Conservation (phyloP, 805 yeast genomes). For the Saitoella complicata region DNA sequence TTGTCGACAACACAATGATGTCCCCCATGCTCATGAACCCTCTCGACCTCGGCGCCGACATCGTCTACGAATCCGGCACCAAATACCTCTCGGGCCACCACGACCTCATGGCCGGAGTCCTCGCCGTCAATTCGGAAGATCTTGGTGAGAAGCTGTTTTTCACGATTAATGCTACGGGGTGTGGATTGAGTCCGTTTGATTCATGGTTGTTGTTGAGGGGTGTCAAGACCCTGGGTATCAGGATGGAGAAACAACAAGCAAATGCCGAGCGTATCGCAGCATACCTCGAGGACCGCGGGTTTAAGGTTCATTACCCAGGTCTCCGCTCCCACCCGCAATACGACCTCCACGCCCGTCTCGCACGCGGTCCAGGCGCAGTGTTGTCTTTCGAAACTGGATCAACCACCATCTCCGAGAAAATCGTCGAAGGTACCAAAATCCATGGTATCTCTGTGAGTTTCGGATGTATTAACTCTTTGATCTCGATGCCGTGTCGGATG, state of each 20-base stretch:
- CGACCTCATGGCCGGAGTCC: constrained; percentile 89
- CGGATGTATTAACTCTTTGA: constrained; percentile 85
- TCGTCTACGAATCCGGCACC: constrained; percentile 87
- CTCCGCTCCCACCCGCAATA: constrained; percentile 66
- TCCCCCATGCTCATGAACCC: constrained; percentile 79
- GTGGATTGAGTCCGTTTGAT: constrained; percentile 85
- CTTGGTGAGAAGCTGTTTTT: constrained; percentile 56
- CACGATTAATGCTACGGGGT: constrained; percentile 78
- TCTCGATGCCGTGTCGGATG: constrained; percentile 90
- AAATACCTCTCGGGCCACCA: constrained; percentile 89
- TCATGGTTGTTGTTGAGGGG: constrained; percentile 83
- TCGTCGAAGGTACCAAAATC: constrained; percentile 59
- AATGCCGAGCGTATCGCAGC: constrained; percentile 64
- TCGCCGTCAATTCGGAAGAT: constrained; percentile 49
- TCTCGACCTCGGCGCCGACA: constrained; percentile 71
- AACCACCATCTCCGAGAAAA: constrained; percentile 43
- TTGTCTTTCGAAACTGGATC: constrained; percentile 77
- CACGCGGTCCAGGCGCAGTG: constrained; percentile 81
- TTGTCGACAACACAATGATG: constrained; percentile 95
- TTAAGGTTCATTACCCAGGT: constrained; percentile 77
- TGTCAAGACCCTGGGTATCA: constrained; percentile 67
- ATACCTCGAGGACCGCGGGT: constrained; percentile 50
- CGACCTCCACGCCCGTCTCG: constrained; percentile 57
- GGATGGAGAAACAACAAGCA: constrained; percentile 75
- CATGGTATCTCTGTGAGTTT: constrained; percentile 85